A percentile compares a stretch with the other conserved stretches of the same genome.
phyloP scores from a whole-genome alignment of 2,329 filamentous ascomycete genomes.

The Fusarium newnesense region DNA sequence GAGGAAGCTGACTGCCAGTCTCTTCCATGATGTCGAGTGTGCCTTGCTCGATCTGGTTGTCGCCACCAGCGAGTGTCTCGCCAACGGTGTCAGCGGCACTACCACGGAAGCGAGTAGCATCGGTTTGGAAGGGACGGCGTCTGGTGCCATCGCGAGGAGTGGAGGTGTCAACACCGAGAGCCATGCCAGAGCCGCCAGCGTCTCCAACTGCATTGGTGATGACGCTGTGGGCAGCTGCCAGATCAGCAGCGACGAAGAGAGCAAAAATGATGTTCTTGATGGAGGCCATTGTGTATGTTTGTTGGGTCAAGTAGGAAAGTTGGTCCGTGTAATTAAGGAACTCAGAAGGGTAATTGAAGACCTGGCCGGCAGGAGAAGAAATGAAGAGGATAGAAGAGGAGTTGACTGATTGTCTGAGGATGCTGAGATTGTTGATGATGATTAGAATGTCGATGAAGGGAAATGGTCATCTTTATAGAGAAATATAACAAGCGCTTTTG shows the following conservation, averaged over 20 bases:
- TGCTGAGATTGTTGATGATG: neutral
- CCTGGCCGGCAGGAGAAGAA: constrained; percentile 14
- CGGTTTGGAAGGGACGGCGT: constrained; percentile 71
- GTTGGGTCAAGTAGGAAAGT: accelerated
- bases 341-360: neutral
- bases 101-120: constrained; percentile 54
- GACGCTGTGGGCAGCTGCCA: constrained; percentile 2
- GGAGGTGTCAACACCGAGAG: constrained; percentile 60
- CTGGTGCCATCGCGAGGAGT: constrained; percentile 71
- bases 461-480: neutral
- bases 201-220: constrained; percentile 58
- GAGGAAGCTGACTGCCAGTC: constrained; percentile 67
- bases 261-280: constrained; percentile 9
- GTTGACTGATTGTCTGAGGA: neutral
- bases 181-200: constrained; percentile 66
- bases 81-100: neutral
- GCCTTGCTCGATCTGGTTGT: constrained; percentile 14
- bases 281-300: neutral
- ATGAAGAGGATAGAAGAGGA: neutral
- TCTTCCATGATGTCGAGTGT: constrained; percentile 62
- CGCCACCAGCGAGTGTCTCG: constrained; percentile 9
- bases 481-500: neutral
- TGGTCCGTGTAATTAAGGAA: neutral
- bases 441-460: neutral
- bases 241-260: constrained; percentile 1